Percentiles rank a stretch among this genome's conserved stretches.
These are phyloP conservation scores for Pseudocercospora fuligena DNA, from an alignment of 2,329 filamentous ascomycete genomes.

Conservation along the genomic window DNA sequence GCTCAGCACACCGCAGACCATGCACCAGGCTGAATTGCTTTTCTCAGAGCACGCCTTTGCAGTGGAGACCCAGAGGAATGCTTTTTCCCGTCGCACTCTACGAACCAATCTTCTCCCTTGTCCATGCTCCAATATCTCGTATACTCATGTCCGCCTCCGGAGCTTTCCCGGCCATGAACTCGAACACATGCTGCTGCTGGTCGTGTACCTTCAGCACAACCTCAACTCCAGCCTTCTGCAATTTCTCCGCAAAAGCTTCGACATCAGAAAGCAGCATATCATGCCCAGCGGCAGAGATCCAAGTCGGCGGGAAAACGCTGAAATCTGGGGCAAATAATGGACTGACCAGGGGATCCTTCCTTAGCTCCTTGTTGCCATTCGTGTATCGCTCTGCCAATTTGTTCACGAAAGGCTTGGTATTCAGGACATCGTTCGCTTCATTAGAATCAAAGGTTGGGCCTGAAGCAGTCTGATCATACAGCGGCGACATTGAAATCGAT, in stretches of 20 bases:
- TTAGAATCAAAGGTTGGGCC: conserved; percentile 29
- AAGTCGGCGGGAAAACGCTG: conserved; percentile 50
- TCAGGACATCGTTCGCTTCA: conserved; percentile 31
- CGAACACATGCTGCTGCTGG: conserved; percentile 49
- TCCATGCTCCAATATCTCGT: conserved; percentile 32
- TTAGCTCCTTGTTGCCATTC: conserved; percentile 16
- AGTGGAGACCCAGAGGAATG: too few relatives aligned
- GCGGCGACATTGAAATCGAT: conserved; percentile 33
- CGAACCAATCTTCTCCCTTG: conserved; percentile 28
- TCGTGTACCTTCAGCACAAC: conserved; percentile 52
- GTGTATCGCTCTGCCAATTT: conserved; percentile 30
- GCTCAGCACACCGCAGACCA: too few relatives aligned
- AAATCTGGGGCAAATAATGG: conserved; percentile 32
- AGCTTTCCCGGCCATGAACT: conserved; percentile 37
- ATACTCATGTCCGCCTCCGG: conserved; percentile 33
- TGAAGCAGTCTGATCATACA: conserved; percentile 31
- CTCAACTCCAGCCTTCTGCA: conserved; percentile 52
- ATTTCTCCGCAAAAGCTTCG: conserved; percentile 55
- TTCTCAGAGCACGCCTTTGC: too few relatives aligned
- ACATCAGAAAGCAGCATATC: conserved; percentile 60
- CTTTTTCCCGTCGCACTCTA: not conserved
- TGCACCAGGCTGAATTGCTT: too few relatives aligned
- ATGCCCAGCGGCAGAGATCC: conserved; percentile 57
- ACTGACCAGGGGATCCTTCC: conserved; percentile 29
- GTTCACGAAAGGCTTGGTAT: conserved; percentile 25